Evolutionary conservation across 2,329 filamentous ascomycete genomes (phyloP).

Genomic region (Cladosporium halotolerans): DNA sequence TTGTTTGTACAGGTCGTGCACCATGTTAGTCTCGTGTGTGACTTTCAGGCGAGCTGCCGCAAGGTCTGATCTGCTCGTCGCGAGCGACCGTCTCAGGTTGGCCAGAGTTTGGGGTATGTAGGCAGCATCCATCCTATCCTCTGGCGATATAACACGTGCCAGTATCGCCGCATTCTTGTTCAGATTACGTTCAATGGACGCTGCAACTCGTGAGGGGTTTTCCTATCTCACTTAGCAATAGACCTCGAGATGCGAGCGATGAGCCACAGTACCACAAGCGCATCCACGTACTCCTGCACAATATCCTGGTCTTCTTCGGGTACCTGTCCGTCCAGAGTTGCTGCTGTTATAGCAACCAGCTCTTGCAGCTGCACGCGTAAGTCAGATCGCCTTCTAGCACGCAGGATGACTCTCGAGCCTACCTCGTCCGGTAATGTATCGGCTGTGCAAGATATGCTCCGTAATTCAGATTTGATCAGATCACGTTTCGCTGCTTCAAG

Average conservation of each 20-base stretch:
- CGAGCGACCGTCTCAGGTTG: constrained; percentile 14
- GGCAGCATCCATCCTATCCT: constrained; percentile 10
- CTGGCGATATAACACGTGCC: constrained; percentile 24
- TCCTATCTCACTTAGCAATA: constrained; percentile 19
- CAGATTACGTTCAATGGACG: constrained; percentile 2
- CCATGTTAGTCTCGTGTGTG: constrained; percentile 27
- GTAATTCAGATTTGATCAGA: constrained; percentile 32
- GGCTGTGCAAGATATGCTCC: constrained; percentile 30
- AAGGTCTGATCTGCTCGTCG: constrained; percentile 22
- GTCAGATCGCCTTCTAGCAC: neutral
- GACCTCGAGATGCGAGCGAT: neutral
- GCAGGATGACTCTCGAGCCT: neutral
- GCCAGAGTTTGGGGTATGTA: constrained; percentile 15
- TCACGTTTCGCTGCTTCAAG: constrained; percentile 28
- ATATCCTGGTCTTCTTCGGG: constrained; percentile 33
- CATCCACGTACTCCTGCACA: constrained; percentile 33
- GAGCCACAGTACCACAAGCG: constrained; percentile 31
- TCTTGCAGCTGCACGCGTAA: constrained; percentile 31
- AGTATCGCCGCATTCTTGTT: constrained; percentile 25
- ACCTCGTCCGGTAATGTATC: constrained; percentile 36
- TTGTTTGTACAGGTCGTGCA: constrained; percentile 33
- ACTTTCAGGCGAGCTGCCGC: constrained; percentile 27
- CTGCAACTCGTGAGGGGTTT: constrained; percentile 31
- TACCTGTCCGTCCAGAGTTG: constrained; percentile 34
- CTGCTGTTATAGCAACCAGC: constrained; percentile 37